Conservation (phyloP, 306 rosid species). For the Cucurbita argyrosperma region DNA sequence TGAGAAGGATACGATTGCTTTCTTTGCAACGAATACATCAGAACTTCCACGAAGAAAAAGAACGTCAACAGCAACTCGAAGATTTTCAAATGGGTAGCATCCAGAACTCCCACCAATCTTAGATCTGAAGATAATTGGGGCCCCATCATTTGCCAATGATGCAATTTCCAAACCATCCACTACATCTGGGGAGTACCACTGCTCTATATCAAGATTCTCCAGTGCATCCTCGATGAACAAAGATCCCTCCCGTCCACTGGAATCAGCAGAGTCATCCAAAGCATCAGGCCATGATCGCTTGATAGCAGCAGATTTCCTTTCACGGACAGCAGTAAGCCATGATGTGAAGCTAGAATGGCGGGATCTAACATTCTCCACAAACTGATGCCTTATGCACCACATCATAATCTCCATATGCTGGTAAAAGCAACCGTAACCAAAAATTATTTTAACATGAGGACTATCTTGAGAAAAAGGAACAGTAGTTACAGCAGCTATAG, state of each 20-base stretch:
- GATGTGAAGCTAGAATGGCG: slow-evolving; percentile 29
- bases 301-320: slow-evolving; percentile 69
- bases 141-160: slow-evolving; percentile 43
- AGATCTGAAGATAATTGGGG: slow-evolving; percentile 30
- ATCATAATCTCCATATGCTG: slow-evolving; percentile 93
- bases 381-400: slow-evolving; percentile 69
- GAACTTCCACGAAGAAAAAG: slow-evolving; percentile 81
- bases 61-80: slow-evolving; percentile 68
- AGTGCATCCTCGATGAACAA: slow-evolving; percentile 91
- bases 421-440: slow-evolving; percentile 1
- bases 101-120: slow-evolving; percentile 39
- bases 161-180: slow-evolving; percentile 50
- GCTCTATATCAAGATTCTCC: slow-evolving; percentile 60
- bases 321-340: slow-evolving; percentile 53
- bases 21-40: slow-evolving; percentile 74
- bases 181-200: slow-evolving; percentile 18
- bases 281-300: slow-evolving; percentile 87
- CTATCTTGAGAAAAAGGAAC: not conserved
- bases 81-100: slow-evolving; percentile 75
- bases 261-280: slow-evolving; percentile 40
- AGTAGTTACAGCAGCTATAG: not conserved
- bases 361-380: slow-evolving; percentile 50
- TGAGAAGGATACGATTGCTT: slow-evolving; percentile 87
- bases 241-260: slow-evolving; percentile 50
- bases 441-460: not conserved